These are phyloP conservation scores for Amanita rubescens DNA, from an alignment of 768 basidiomycete species.

Conservation along the genomic window DNA sequence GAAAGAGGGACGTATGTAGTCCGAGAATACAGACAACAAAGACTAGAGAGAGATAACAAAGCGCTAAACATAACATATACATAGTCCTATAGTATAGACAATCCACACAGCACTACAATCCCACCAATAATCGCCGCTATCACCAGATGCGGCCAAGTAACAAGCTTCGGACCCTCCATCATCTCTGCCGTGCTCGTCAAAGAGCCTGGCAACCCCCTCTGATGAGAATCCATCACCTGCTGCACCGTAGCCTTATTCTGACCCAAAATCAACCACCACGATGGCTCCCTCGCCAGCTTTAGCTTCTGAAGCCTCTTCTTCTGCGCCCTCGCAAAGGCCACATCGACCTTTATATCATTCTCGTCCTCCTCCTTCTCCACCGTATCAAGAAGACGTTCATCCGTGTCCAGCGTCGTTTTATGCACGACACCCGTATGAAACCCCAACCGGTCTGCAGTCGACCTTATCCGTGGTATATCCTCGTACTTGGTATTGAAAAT, in stretches of 20 bases:
- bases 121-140: constrained; percentile 12
- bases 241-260: constrained; percentile 20
- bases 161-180: constrained; percentile 10
- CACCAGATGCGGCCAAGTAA: constrained; percentile 13
- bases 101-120: constrained; percentile 10
- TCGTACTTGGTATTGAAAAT: constrained; percentile 21
- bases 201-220: constrained; percentile 16
- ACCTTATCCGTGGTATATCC: constrained; percentile 18
- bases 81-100: constrained; percentile 8
- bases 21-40: background rate
- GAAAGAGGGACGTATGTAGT: too few relatives aligned
- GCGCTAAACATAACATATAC: background rate
- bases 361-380: constrained; percentile 8
- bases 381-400: background rate
- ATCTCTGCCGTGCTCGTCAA: constrained; percentile 9
- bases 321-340: constrained; percentile 6
- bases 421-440: constrained; percentile 21
- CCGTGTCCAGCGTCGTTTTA: background rate
- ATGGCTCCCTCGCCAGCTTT: constrained; percentile 12
- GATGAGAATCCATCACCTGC: constrained; percentile 18
- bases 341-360: constrained; percentile 3
- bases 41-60: background rate
- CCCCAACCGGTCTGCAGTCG: constrained; percentile 19
- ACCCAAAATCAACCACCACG: constrained; percentile 29
- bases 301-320: background rate